Evolutionary conservation across 345 rosid species (phyloP).

Genomic region (Eucalyptus urophylla): DNA sequence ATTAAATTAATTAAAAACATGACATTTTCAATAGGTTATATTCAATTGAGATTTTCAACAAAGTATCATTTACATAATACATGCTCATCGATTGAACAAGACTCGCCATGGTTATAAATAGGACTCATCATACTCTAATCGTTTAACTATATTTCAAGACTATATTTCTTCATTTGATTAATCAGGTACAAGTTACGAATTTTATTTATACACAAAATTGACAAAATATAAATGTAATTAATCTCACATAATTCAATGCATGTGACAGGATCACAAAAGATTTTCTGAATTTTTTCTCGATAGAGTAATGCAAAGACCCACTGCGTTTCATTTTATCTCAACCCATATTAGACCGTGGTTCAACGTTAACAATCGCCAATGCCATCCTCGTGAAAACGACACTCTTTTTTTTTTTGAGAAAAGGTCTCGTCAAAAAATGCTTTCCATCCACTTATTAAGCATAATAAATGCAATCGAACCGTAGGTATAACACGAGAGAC

Average conservation of each 20-base stretch:
- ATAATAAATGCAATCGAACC: neutral
- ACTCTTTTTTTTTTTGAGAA: too few relatives aligned
- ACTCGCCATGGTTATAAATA: neutral
- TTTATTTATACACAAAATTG: neutral
- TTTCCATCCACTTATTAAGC: neutral
- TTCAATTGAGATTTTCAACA: neutral
- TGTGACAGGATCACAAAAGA: neutral
- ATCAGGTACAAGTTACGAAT: neutral
- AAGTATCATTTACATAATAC: neutral
- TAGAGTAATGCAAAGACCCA: rapidly evolving
- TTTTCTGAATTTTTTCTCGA: rapidly evolving
- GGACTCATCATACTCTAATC: neutral
- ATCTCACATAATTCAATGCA: neutral
- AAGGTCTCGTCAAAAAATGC: too few relatives aligned
- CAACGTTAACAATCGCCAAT: too few relatives aligned
- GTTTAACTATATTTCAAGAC: neutral
- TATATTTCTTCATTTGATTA: neutral
- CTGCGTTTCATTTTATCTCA: neutral
- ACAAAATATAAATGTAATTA: neutral
- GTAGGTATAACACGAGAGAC: neutral
- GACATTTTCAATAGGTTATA: neutral
- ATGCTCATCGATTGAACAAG: rapidly evolving
- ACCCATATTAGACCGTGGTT: neutral
- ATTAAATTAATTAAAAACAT: neutral
- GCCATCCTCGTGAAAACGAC: rapidly evolving